Evolutionary conservation across 1,139 yeast species (phyloP).

Genomic region (Pichia kudriavzevii): DNA sequence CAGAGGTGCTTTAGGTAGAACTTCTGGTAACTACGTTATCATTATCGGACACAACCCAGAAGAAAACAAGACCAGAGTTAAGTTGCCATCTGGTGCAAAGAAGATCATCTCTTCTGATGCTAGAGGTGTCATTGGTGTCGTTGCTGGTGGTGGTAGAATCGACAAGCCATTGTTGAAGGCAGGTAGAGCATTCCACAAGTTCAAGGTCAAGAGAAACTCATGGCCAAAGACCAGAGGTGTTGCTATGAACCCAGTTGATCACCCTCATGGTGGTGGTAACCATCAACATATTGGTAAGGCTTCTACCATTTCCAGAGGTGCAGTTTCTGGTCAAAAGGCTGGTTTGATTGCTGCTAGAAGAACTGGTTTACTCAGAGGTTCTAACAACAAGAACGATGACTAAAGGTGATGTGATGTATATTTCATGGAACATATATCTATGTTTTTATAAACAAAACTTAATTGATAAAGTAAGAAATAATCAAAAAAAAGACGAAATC

Average conservation of each 20-base stretch:
- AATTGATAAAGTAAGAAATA: conserved; percentile 8
- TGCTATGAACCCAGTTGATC: conserved; percentile 99
- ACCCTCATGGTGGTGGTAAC: conserved; percentile 99
- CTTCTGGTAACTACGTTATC: conserved; percentile 98
- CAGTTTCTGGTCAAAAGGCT: conserved; percentile 99
- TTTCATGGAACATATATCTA: conserved; percentile 6
- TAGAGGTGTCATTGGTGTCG: conserved; percentile 99
- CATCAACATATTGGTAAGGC: conserved; percentile 99
- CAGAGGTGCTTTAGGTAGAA: conserved; percentile 99
- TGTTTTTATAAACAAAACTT: conserved; percentile 9
- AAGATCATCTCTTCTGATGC: conserved; percentile 91
- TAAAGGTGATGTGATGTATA: conserved; percentile 27
- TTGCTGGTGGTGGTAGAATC: conserved; percentile 99
- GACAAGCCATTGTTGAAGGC: conserved; percentile 99
- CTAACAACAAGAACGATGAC: conserved; percentile 57
- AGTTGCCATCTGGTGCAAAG: conserved; percentile 99
- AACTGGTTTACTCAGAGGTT: conserved; percentile 99
- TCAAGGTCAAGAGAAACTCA: conserved; percentile 97
- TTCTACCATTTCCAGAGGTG: conserved; percentile 98
- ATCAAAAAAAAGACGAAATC: too few relatives aligned
- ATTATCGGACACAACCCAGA: conserved; percentile 99
- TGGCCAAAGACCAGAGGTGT: conserved; percentile 99
- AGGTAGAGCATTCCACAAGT: conserved; percentile 99
- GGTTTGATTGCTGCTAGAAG: conserved; percentile 99
- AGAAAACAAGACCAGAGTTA: conserved; percentile 97